These are phyloP conservation scores for Trichomonascus vanleenenianus DNA, from an alignment of 805 yeast genomes.

Conservation along the genomic window DNA sequence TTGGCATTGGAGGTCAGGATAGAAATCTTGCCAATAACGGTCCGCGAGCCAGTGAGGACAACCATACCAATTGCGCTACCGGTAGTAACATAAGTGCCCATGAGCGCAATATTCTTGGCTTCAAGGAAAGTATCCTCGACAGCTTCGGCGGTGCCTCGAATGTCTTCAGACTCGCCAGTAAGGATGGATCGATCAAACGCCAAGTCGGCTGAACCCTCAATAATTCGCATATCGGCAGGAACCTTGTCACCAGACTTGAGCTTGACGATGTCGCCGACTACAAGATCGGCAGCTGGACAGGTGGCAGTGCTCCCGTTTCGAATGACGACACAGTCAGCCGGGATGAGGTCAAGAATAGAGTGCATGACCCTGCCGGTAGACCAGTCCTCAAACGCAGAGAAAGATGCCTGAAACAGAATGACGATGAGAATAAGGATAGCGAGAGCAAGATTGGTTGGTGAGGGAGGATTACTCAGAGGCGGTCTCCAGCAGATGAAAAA, in stretches of 20 bases:
- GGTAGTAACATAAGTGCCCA: conserved; percentile 40
- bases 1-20: conserved; percentile 50
- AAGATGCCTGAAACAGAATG: conserved; percentile 34
- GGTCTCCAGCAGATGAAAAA: conserved; percentile 40
- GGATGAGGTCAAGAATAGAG: conserved; percentile 38
- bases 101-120: conserved; percentile 36
- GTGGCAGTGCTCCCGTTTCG: conserved; percentile 74
- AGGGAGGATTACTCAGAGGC: conserved; percentile 38
- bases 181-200: conserved; percentile 95
- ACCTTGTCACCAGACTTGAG: conserved; percentile 88
- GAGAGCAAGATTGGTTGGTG: conserved; percentile 34
- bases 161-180: conserved; percentile 96
- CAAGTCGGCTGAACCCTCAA: conserved; percentile 73
- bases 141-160: conserved; percentile 63
- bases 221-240: conserved; percentile 88
- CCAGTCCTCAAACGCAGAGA: conserved; percentile 40
- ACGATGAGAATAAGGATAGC: conserved; percentile 35
- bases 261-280: conserved; percentile 91
- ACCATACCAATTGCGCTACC: conserved; percentile 93
- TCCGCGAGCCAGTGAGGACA: conserved; percentile 90
- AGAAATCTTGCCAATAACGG: conserved; percentile 96
- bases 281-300: conserved; percentile 75
- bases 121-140: conserved; percentile 42
- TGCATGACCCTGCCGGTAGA: conserved; percentile 41
- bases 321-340: conserved; percentile 43